phyloP scores from a whole-genome alignment of 106 monocot genomes.

The Amphibolis antarctica region DNA sequence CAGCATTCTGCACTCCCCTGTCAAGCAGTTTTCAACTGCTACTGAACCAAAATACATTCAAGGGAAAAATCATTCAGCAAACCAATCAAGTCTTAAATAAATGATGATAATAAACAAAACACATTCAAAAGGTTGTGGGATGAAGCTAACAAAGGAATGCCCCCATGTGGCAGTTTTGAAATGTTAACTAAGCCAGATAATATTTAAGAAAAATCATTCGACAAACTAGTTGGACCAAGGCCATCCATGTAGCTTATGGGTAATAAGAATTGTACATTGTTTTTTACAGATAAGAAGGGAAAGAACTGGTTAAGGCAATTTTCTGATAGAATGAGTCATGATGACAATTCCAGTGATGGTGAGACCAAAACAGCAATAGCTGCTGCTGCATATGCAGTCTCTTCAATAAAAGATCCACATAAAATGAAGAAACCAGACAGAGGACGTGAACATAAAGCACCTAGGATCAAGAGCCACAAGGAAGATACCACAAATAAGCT shows the following conservation, averaged over 20 bases:
- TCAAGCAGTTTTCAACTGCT: no score
- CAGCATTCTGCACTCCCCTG: no score
- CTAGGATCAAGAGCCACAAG: constrained; percentile 21
- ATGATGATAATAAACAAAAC: no score
- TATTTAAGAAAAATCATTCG: no score
- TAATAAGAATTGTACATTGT: neutral
- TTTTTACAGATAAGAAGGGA: constrained; percentile 20
- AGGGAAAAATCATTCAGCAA: no score
- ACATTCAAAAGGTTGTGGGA: no score
- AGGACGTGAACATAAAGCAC: neutral
- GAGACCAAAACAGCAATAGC: constrained; percentile 46
- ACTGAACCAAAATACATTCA: no score
- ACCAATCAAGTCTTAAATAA: no score
- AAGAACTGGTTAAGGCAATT: constrained; percentile 19
- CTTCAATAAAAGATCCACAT: constrained; percentile 19
- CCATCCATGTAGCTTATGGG: neutral
- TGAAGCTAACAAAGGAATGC: no score
- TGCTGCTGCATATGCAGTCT: constrained; percentile 63
- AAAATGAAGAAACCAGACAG: constrained; percentile 19
- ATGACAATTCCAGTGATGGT: constrained; percentile 15
- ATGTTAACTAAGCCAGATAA: no score
- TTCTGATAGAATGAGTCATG: constrained; percentile 25
- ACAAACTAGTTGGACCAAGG: neutral
- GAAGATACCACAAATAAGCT: constrained; percentile 30
- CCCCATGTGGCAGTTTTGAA: no score